These are phyloP conservation scores for Magnaporthiopsis incrustans DNA, from an alignment of 2,329 filamentous ascomycete genomes.

Conservation along the genomic window DNA sequence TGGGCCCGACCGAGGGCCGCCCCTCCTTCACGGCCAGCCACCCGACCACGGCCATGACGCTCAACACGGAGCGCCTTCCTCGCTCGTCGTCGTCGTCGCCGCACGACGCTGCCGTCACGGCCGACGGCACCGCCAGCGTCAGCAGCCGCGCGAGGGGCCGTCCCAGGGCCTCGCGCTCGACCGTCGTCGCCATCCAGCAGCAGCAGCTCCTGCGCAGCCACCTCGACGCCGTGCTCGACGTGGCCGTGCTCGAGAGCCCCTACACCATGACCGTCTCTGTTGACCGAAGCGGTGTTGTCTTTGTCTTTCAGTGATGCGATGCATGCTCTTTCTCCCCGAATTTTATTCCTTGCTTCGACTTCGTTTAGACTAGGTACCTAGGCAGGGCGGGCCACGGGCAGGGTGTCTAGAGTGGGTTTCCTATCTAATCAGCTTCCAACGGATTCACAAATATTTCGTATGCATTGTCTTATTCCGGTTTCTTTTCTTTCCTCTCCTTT, in stretches of 20 bases:
- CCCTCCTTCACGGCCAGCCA: constrained; percentile 64
- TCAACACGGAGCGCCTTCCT: constrained; percentile 58
- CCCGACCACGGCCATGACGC: constrained; percentile 51
- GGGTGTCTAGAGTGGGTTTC: neutral
- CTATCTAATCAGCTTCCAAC: neutral
- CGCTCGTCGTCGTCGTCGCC: constrained; percentile 20
- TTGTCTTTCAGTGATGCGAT: constrained; percentile 56
- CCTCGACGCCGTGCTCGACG: constrained; percentile 78
- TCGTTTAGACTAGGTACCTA: neutral
- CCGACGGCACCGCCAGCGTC: constrained; percentile 18
- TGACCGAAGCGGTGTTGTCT: constrained; percentile 82
- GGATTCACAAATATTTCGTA: neutral
- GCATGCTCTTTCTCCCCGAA: neutral
- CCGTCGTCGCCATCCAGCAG: constrained; percentile 81
- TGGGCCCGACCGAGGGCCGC: constrained; percentile 60
- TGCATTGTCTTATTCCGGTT: neutral
- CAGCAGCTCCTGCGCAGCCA: constrained; percentile 80
- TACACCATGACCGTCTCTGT: constrained; percentile 91
- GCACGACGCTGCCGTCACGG: constrained; percentile 17
- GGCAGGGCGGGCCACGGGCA: no score
- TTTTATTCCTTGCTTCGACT: neutral
- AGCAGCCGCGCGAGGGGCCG: constrained; percentile 15
- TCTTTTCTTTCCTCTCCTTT: neutral
- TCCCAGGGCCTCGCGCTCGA: constrained; percentile 57
- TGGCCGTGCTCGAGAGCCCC: constrained; percentile 79